phyloP scores from a whole-genome alignment of 495 filamentous ascomycete species.

The Penicillium desertorum region DNA sequence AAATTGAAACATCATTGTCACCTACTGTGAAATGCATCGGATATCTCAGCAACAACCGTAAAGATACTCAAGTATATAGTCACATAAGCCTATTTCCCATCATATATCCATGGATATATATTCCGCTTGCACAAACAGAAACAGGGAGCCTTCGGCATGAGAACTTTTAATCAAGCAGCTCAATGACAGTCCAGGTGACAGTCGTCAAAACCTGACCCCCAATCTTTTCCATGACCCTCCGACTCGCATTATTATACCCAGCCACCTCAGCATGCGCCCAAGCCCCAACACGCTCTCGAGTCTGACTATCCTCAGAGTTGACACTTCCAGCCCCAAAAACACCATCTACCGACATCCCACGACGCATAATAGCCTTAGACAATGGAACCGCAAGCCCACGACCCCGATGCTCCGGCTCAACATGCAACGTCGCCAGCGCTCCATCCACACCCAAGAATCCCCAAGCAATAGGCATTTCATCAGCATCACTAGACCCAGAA shows the following conservation, averaged over 20 bases:
- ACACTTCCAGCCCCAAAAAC: conserved; percentile 22
- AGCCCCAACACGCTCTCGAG: conserved; percentile 6
- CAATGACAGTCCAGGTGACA: conserved; percentile 45
- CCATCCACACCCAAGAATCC: conserved; percentile 50
- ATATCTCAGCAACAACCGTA: not conserved
- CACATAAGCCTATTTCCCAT: not conserved
- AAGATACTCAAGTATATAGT: not conserved
- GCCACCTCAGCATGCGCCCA: conserved; percentile 52
- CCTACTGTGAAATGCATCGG: not conserved
- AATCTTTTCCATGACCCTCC: conserved; percentile 51
- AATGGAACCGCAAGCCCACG: conserved; percentile 43
- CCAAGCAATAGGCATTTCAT: conserved; percentile 44
- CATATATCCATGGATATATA: no score
- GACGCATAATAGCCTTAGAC: conserved; percentile 36
- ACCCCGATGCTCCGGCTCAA: conserved; percentile 49
- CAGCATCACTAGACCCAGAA: not conserved
- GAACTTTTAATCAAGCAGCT: conserved; percentile 23
- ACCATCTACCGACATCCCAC: conserved; percentile 26
- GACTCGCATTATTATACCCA: conserved; percentile 45
- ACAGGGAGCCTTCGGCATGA: not conserved
- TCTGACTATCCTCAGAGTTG: conserved; percentile 10
- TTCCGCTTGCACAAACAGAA: not conserved
- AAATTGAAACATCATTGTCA: not conserved
- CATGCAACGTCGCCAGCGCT: conserved; percentile 48
- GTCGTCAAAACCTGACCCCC: conserved; percentile 41